These are phyloP conservation scores for Trametes villosa DNA, from an alignment of 768 basidiomycete genomes.

Conservation along the genomic window DNA sequence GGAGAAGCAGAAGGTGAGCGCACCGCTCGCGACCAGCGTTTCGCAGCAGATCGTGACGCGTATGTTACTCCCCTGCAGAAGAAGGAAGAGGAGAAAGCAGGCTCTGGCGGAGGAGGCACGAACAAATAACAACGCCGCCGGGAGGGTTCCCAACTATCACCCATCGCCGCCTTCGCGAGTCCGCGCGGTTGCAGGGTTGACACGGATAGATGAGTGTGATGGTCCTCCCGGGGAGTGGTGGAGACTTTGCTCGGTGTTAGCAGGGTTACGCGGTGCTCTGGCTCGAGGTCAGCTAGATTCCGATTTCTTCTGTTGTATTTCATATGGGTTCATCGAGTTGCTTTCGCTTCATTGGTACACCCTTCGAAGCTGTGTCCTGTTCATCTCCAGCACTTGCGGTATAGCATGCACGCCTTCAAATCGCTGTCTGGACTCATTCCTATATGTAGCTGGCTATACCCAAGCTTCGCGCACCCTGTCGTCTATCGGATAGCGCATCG, in stretches of 20 bases:
- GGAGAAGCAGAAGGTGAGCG: slow-evolving; percentile 76
- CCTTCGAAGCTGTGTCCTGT: too few species aligned
- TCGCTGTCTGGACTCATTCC: too few species aligned
- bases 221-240: slow-evolving; percentile 7
- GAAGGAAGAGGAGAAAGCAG: slow-evolving; percentile 38
- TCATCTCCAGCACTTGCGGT: too few species aligned
- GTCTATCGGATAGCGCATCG: too few species aligned
- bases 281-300: slow-evolving; percentile 11
- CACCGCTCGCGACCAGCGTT: not conserved
- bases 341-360: not conserved
- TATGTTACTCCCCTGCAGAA: slow-evolving; percentile 25
- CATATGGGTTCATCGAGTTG: slow-evolving; percentile 3
- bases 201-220: not conserved
- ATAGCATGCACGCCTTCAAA: too few species aligned
- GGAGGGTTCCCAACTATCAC: slow-evolving; percentile 25
- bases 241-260: not conserved
- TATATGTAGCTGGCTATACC: too few species aligned
- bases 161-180: not conserved
- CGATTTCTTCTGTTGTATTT: slow-evolving; percentile 9
- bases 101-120: slow-evolving; percentile 21
- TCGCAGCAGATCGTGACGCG: not conserved
- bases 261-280: not conserved
- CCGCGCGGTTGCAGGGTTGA: not conserved
- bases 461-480: too few species aligned
- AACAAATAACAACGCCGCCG: slow-evolving; percentile 33